Percentiles rank a stretch among this genome's conserved stretches.
Evolutionary conservation across 2,329 filamentous ascomycete species (phyloP).

Genomic region (Penicillium sumatraense): DNA sequence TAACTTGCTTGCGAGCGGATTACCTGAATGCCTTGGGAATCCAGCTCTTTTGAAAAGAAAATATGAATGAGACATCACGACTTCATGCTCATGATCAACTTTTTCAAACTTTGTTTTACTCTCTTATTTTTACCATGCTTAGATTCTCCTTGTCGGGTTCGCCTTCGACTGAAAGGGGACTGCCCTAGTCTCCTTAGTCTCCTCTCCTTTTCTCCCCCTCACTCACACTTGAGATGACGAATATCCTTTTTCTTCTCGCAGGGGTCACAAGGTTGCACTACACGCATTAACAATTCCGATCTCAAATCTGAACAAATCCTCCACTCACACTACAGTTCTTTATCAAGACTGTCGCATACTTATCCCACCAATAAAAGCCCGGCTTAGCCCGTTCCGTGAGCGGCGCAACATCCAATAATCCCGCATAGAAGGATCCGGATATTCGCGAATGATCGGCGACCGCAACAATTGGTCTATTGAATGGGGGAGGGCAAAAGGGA

Average conservation of each 20-base stretch:
- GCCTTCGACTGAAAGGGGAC: background rate
- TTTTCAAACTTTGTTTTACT: background rate
- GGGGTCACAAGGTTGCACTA: too few relatives aligned
- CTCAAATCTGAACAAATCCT: background rate
- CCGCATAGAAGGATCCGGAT: background rate
- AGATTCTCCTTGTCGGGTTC: background rate
- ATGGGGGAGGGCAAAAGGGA: background rate
- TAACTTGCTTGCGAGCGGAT: constrained; percentile 9
- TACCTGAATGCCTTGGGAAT: background rate
- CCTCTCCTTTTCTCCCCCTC: background rate
- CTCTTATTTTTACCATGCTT: background rate
- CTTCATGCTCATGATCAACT: constrained; percentile 3
- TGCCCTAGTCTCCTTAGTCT: background rate
- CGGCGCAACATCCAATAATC: background rate
- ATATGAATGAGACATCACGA: background rate
- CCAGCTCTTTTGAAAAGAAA: background rate
- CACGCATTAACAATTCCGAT: background rate
- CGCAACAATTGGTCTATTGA: background rate
- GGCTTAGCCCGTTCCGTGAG: background rate
- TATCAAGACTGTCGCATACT: background rate
- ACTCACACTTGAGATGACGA: too few relatives aligned
- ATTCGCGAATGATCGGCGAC: background rate
- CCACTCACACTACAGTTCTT: background rate
- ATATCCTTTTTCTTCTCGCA: too few relatives aligned
- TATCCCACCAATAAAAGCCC: constrained; percentile 12